Base-by-base conservation (phyloP, 768 basidiomycete genomes). In the Leccinum fibrillosum region DNA sequence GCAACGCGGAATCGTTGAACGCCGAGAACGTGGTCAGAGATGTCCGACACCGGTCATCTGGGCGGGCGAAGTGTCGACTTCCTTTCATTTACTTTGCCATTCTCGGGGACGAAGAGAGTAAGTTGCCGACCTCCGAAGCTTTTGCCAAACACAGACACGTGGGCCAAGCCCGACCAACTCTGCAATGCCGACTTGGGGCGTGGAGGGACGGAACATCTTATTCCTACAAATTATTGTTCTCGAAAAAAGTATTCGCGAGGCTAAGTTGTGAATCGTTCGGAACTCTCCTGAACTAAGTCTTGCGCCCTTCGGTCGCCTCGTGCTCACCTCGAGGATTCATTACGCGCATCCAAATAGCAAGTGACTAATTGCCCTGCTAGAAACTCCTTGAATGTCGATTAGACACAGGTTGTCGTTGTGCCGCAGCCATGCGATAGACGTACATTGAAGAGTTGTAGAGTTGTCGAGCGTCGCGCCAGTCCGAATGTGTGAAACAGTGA, bases 1-100 rank as follows among this genome's bases (percentile, higher is more conserved):
- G 80, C 75, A 92, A 63, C 0, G 89, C 85, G 19, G 85, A 80
- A 68, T 93, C 78, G n/a, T 78, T 80, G 69, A 90, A 91, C 56
- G 23, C 83, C 78, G 28, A 88, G 80, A 15, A 72, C 74, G 53
- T 81, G 3, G 8, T 71, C 71, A 13, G 83, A 73, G 17, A 48
- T n/a, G 5, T 47, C 17, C 17, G 35, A 49, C 42, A 8, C 42
- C 3, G 48, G 54, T 32, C 58, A 59, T 47, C 59, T 57, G 8
- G 45, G 55, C 4, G 23, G 23, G 23, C 23, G 23, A 23, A 4
- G 25, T 4, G 25, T 25, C 25, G 25, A 25, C 25, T 25, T 3
- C 25, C 25, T 25, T 25, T 25, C 25, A n/a, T 72, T 72, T 17
- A 57, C 17, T 25, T 25, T 25, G 60, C 60, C 72, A 72, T 72